phyloP scores from a whole-genome alignment of 2,329 filamentous ascomycete species.

The Calonectria pteridis region DNA sequence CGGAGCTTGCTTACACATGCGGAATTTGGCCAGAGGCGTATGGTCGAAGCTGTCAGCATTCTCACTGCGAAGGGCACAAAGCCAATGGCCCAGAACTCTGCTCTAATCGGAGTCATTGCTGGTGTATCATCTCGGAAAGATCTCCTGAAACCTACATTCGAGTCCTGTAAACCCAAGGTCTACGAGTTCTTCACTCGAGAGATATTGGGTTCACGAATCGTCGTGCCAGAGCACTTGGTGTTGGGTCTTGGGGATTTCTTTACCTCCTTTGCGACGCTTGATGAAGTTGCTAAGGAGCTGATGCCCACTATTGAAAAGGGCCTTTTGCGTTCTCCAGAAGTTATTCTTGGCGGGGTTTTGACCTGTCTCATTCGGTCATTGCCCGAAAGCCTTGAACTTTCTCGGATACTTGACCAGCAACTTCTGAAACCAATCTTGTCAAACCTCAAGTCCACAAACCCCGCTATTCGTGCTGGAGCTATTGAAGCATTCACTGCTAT shows the following conservation, averaged over 20 bases:
- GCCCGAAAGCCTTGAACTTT: constrained; percentile 79
- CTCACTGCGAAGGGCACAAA: constrained; percentile 77
- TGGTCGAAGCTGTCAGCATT: constrained; percentile 72
- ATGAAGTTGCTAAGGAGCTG: constrained; percentile 82
- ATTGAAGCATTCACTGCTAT: constrained; percentile 79
- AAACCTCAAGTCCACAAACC: constrained; percentile 91
- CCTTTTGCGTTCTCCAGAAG: constrained; percentile 88
- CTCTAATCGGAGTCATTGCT: constrained; percentile 86
- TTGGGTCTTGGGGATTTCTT: constrained; percentile 87
- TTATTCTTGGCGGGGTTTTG: constrained; percentile 84
- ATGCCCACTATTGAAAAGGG: constrained; percentile 89
- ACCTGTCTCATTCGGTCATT: constrained; percentile 79
- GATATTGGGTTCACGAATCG: constrained; percentile 81
- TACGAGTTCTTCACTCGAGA: constrained; percentile 89
- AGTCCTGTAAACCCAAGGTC: constrained; percentile 76
- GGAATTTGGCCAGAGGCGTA: constrained; percentile 67
- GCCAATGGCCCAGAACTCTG: constrained; percentile 76
- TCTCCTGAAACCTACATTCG: constrained; percentile 71
- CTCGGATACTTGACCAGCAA: constrained; percentile 76
- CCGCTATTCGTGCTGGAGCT: constrained; percentile 80
- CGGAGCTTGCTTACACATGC: constrained; percentile 76
- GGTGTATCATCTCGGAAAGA: constrained; percentile 84
- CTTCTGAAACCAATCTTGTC: constrained; percentile 90
- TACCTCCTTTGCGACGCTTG: constrained; percentile 75
- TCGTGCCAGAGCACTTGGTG: constrained; percentile 79